Evolutionary conservation across 2,329 filamentous ascomycete genomes (phyloP), one percentile per base, ranked within the genome.

Genomic region (Sphaerulina populicola): DNA sequence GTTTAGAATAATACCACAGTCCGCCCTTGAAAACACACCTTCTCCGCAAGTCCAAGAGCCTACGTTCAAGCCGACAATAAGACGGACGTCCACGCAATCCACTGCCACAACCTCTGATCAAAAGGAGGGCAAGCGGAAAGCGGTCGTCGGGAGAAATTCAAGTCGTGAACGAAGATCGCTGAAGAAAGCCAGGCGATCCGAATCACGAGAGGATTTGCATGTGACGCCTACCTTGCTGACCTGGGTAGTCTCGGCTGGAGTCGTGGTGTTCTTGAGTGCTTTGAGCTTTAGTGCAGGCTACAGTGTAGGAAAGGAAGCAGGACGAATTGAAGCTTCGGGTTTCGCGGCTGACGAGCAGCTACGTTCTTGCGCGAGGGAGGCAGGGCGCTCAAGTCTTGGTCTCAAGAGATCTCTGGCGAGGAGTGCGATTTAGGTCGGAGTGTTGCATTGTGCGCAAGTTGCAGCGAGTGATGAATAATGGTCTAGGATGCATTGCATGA

Each of bases 271-370:
- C 0, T 76, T 83, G 49, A 80, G 77, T 12, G 81, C 80, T 2
- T 75, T 83, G 55, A 81, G 79, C 59, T 84, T 83, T 64, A 78
- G 78, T 0, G 80, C 81, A 3, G 81, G 81, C 1, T 83, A 83
- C 60, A 76, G 77, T 11, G 71, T 82, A 11, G 81, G 81, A 9
- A 74, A 74, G 49, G 80, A 83, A 35, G 62, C 60, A 3, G 62
- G 60, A 8, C 36, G 54, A 2, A 37, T 63, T 11, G 60, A 62
- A 37, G 54, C 58, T 5, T 56, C 54, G 5, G 48, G 50, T 12
- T 52, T 60, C 27, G 50, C 36, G 1, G 59, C 39, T 4, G 60
- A 62, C 23, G 59, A 60, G 14, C 54, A 56, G 23, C 41, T 63
- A 14, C 47, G 59, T 2, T 59, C 58, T 18, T 68, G 65, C 53